Evolutionary conservation across 202 grass and related monocot genomes (phyloP).

Genomic region (Bolboschoenoplectus hybrid): DNA sequence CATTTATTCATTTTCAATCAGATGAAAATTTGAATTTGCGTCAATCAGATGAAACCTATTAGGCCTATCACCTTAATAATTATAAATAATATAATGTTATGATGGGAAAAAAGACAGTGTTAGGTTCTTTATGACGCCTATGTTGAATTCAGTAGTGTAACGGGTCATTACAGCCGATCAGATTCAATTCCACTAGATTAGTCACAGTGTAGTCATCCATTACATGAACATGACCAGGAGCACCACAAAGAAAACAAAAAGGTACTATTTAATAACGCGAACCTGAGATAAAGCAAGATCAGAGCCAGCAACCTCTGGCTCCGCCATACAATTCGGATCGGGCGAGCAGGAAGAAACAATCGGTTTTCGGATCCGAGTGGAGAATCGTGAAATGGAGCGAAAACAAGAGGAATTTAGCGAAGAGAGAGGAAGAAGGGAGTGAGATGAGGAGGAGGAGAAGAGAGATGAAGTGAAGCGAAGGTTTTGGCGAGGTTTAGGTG

Average conservation of each 20-base stretch:
- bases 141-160: not conserved
- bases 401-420: not conserved
- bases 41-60: no score
- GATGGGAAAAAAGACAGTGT: not conserved
- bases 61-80: no score
- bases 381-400: not conserved
- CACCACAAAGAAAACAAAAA: not conserved
- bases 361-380: not conserved
- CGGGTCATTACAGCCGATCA: not conserved
- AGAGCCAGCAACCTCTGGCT: not conserved
- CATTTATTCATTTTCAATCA: no score
- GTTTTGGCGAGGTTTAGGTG: not conserved
- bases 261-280: not conserved
- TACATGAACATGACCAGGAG: not conserved
- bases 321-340: slow-evolving; percentile 35
- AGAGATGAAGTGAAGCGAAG: not conserved
- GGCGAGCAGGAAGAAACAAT: slow-evolving; percentile 6
- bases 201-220: not conserved
- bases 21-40: no score
- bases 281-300: slow-evolving; percentile 35
- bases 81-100: not conserved
- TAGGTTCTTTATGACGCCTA: not conserved
- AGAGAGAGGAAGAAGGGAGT: slow-evolving; percentile 10
- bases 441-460: not conserved
- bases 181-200: not conserved